Base-by-base conservation (phyloP, 176 grass and related monocot species). In the Bromus sterilis region DNA sequence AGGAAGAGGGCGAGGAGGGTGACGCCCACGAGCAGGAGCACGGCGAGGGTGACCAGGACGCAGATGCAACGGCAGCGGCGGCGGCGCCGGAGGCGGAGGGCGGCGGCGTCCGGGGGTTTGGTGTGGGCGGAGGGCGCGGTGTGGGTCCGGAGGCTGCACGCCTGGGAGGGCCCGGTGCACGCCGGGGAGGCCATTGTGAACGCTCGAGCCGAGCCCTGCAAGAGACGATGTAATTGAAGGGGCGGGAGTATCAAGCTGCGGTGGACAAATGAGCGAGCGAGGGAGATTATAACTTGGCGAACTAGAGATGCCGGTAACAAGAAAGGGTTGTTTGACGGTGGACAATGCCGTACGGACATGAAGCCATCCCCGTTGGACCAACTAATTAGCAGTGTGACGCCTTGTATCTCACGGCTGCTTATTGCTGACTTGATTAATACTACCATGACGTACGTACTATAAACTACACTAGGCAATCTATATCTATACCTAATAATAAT, bases 1-100 rank as follows among this genome's bases (percentile, higher is more conserved):
- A 98, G 78, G 81, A 74, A 78, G 60, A 98, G 95, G 18, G 71
- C 87, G 5, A 91, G 34, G 8, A 86, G 66, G 31, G 89, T 51
- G 49, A 85, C 58, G 55, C 59, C 82, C 5, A 94, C 48, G 33
- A 93, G 37, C 28, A 86, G 26, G 42, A 94, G 35, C 9, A 66
- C 10, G 15, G 39, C 65, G 37, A 88, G 30, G 61, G 80, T 75
- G 30, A 46, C 43, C 11, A 61, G 11, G 74, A 75, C 53, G 78
- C 82, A 87, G 79, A 59, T 11, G 74, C 48, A 80, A 10, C 81
- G 26, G 46, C 82, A 39, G 32, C 66, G 44, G 4, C 65, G 36
- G 8, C 57, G 59, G 21, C 44, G 30, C 11, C 23, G 21, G 4
- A 49, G 25, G 2, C 44, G 40, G 8, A 21, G 64, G 40, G 13